A percentile compares a stretch with the other conserved stretches of the same genome.
Conservation (phyloP, 148 eudicot species). For the Diospyros kaki region DNA sequence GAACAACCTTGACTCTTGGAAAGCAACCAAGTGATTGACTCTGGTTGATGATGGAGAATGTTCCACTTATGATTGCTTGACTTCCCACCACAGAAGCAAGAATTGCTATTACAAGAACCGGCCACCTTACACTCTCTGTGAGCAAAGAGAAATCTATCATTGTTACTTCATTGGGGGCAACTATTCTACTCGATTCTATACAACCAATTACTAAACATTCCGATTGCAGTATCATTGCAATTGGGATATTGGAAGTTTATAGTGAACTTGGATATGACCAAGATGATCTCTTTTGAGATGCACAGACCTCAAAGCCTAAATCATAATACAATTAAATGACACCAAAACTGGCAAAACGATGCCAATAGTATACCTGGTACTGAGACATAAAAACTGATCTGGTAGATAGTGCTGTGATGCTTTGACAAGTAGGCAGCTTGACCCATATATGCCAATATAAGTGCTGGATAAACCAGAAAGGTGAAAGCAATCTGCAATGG, state of each 20-base stretch:
- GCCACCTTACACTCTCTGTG: conserved; percentile 76
- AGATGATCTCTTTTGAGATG: conserved; percentile 10
- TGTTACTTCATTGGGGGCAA: not conserved
- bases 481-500: conserved; percentile 77
- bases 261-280: not conserved
- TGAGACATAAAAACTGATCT: conserved; percentile 73
- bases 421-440: conserved; percentile 87
- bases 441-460: conserved; percentile 86
- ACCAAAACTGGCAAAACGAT: not conserved
- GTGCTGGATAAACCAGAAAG: conserved; percentile 74
- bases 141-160: not conserved
- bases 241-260: not conserved
- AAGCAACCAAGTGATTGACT: conserved; percentile 91
- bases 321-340: not conserved
- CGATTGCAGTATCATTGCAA: not conserved
- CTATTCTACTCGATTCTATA: not conserved
- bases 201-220: not conserved
- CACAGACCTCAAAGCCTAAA: not conserved
- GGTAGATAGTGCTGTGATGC: conserved; percentile 60
- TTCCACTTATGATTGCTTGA: conserved; percentile 90
- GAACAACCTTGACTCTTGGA: conserved; percentile 87
- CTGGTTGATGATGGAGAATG: conserved; percentile 92
- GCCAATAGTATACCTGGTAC: conserved; percentile 62
- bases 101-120: conserved; percentile 65
- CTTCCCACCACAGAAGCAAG: conserved; percentile 92